A percentile compares a stretch with the other conserved stretches of the same genome.
phyloP scores from a whole-genome alignment of 441 rosid species.

The Flueggea neowawraea region DNA sequence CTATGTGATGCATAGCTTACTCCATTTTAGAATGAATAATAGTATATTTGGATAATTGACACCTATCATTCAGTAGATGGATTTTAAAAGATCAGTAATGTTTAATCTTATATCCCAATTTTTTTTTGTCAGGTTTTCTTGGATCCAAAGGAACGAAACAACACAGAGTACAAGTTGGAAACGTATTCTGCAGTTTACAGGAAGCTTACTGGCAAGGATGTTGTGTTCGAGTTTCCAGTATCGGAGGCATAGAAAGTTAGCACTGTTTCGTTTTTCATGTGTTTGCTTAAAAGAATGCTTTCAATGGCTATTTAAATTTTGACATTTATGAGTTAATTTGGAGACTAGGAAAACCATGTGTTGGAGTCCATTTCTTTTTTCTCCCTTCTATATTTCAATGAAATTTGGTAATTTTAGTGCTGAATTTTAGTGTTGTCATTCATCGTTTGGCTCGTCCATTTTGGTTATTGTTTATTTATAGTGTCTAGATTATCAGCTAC shows the following conservation, averaged over 20 bases:
- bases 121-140: conserved; percentile 42
- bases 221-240: conserved; percentile 58
- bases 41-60: too few species aligned
- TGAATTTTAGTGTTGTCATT: too few species aligned
- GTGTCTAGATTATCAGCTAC: too few species aligned
- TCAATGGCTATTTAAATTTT: conserved; percentile 22
- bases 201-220: conserved; percentile 75
- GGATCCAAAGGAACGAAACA: conserved; percentile 74
- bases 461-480: too few species aligned
- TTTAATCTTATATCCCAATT: too few species aligned
- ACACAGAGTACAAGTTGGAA: conserved; percentile 67
- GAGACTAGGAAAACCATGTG: neutral
- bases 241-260: conserved; percentile 35
- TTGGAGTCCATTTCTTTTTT: conserved; percentile 2
- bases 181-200: conserved; percentile 72
- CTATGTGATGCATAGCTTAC: too few species aligned
- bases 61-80: too few species aligned
- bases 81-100: too few species aligned
- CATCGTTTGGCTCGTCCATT: too few species aligned
- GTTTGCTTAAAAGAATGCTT: neutral
- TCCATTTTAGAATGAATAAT: too few species aligned
- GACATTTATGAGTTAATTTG: conserved; percentile 12
- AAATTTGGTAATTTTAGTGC: too few species aligned
- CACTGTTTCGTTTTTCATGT: conserved; percentile 6
- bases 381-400: neutral